These are phyloP conservation scores for Lipomyces japonicus DNA, from an alignment of 805 yeast genomes.

Conservation along the genomic window DNA sequence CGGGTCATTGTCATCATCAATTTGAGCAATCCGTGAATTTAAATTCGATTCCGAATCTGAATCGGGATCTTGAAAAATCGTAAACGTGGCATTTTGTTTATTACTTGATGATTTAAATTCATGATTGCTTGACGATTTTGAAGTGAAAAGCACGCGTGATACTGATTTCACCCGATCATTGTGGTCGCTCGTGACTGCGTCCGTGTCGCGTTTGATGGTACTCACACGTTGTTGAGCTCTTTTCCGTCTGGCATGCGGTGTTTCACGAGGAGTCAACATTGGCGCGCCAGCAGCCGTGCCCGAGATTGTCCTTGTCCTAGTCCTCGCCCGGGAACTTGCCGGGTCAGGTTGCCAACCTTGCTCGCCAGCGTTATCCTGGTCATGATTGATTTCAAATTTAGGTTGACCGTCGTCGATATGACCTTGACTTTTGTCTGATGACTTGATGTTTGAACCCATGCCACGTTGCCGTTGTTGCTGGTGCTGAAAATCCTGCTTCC, in stretches of 20 bases:
- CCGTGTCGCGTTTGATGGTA: neutral
- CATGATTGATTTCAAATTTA: neutral
- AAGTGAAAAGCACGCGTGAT: too few species aligned
- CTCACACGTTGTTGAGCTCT: neutral
- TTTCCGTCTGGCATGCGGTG: conserved; percentile 16
- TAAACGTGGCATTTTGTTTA: too few species aligned
- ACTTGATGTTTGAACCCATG: neutral
- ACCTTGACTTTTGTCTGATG: neutral
- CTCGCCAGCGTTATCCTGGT: neutral
- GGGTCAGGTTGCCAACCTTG: neutral
- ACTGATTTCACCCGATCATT: too few species aligned
- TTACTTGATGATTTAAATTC: too few species aligned
- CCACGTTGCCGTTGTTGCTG: conserved; percentile 6
- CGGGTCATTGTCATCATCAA: too few species aligned
- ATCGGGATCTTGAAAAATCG: too few species aligned
- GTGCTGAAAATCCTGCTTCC: neutral
- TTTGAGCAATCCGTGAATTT: too few species aligned
- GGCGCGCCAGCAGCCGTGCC: conserved; percentile 21
- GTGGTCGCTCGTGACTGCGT: too few species aligned
- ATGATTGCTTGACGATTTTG: too few species aligned
- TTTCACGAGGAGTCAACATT: conserved; percentile 25
- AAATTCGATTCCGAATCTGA: too few species aligned
- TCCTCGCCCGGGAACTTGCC: conserved; percentile 3
- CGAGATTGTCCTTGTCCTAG: conserved; percentile 19
- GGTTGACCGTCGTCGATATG: neutral